These are phyloP conservation scores for Auriscalpium microsporum DNA, from an alignment of 768 basidiomycete species.

Conservation along the genomic window DNA sequence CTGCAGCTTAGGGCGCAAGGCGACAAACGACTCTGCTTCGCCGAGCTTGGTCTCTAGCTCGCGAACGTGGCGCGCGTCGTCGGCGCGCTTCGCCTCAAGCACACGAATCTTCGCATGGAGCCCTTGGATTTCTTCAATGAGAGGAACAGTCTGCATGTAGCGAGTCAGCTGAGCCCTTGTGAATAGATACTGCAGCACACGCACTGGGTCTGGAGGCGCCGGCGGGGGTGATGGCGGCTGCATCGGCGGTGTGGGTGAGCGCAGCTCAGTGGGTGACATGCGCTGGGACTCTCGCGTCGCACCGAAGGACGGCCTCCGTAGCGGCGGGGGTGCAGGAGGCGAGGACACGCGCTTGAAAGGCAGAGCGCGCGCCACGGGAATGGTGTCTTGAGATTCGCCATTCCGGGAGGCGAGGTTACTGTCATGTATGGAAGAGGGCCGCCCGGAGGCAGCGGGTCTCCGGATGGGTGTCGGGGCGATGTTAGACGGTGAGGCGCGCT, in stretches of 20 bases:
- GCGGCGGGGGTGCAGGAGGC: slow-evolving; percentile 16
- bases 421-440: slow-evolving; percentile 31
- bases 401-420: slow-evolving; percentile 17
- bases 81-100: slow-evolving; percentile 77
- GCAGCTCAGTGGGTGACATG: slow-evolving; percentile 2
- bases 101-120: slow-evolving; percentile 76
- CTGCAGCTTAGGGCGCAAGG: slow-evolving; percentile 84
- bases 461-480: slow-evolving; percentile 33
- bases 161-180: neutral
- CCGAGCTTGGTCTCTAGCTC: slow-evolving; percentile 77
- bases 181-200: slow-evolving; percentile 4
- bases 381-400: slow-evolving; percentile 22
- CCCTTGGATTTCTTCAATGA: slow-evolving; percentile 68
- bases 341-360: slow-evolving; percentile 29
- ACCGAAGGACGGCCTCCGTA: neutral
- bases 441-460: slow-evolving; percentile 38
- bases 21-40: slow-evolving; percentile 78
- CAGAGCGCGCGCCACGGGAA: slow-evolving; percentile 7
- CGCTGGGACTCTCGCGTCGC: neutral
- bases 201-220: neutral
- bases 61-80: slow-evolving; percentile 77
- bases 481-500: slow-evolving; percentile 35
- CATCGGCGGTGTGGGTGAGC: slow-evolving; percentile 9
- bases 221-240: slow-evolving; percentile 5
- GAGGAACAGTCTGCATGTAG: neutral